These are phyloP conservation scores for Trichosporon coremiiforme DNA, from an alignment of 1,284 basidiomycete genomes.

Conservation along the genomic window DNA sequence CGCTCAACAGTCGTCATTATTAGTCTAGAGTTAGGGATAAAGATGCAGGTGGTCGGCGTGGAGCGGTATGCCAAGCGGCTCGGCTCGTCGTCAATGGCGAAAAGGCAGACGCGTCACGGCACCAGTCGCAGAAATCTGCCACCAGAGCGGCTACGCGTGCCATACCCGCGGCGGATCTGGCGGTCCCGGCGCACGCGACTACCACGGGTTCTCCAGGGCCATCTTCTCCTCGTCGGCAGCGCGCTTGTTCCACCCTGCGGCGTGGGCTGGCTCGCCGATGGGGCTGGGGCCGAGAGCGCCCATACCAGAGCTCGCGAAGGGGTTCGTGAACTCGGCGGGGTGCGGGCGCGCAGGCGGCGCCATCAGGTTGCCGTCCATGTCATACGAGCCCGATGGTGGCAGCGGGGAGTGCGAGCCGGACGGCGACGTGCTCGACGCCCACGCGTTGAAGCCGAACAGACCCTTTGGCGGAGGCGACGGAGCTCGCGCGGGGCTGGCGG, in stretches of 20 bases:
- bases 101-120: too few species aligned
- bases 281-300: neutral
- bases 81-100: too few species aligned
- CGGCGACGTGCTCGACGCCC: constrained; percentile 32
- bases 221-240: constrained; percentile 30
- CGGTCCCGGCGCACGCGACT: too few species aligned
- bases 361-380: constrained; percentile 25
- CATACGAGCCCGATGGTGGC: constrained; percentile 23
- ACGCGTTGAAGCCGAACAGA: constrained; percentile 45
- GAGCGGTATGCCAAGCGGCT: too few species aligned
- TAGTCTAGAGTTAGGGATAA: neutral
- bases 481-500: neutral
- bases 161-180: too few species aligned
- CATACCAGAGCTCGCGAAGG: constrained; percentile 19
- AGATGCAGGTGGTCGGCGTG: neutral
- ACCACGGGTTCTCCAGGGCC: constrained; percentile 46
- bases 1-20: neutral
- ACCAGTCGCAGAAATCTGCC: too few species aligned
- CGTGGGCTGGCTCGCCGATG: constrained; percentile 12
- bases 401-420: constrained; percentile 23
- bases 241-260: constrained; percentile 19
- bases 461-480: constrained; percentile 14
- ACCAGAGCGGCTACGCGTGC: too few species aligned
- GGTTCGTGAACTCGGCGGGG: constrained; percentile 42
- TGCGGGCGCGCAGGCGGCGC: constrained; percentile 53